Evolutionary conservation across 2,329 filamentous ascomycete genomes (phyloP).

Genomic region (Colletotrichum sp.): DNA sequence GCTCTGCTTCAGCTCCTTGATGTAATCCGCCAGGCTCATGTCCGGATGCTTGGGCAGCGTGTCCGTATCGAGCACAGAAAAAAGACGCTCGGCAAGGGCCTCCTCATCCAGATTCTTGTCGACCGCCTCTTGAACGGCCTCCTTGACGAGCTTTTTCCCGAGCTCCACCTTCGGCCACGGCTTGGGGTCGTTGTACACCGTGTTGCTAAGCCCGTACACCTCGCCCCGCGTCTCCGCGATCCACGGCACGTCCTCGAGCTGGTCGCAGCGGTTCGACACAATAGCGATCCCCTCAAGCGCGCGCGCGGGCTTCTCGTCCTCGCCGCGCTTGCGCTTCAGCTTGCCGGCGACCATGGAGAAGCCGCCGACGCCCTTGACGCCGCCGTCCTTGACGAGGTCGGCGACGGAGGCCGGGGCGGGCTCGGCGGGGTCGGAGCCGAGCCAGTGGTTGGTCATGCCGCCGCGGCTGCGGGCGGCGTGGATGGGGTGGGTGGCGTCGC

Average conservation of each 20-base stretch:
- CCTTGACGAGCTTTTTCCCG: slow-evolving; percentile 52
- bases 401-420: slow-evolving; percentile 55
- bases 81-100: slow-evolving; percentile 56
- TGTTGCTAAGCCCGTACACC: slow-evolving; percentile 68
- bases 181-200: slow-evolving; percentile 56
- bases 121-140: slow-evolving; percentile 46
- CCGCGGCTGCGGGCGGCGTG: slow-evolving; percentile 64
- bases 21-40: slow-evolving; percentile 57
- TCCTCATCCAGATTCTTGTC: slow-evolving; percentile 45
- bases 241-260: slow-evolving; percentile 60
- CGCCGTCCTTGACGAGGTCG: slow-evolving; percentile 54
- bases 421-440: slow-evolving; percentile 54
- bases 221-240: slow-evolving; percentile 57
- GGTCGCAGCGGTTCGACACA: slow-evolving; percentile 64
- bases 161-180: slow-evolving; percentile 67
- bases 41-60: slow-evolving; percentile 51
- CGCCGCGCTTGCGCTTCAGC: slow-evolving; percentile 42
- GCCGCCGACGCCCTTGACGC: slow-evolving; percentile 67
- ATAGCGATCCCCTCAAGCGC: slow-evolving; percentile 59
- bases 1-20: slow-evolving; percentile 60
- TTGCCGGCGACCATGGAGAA: slow-evolving; percentile 72
- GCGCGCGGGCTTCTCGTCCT: not conserved
- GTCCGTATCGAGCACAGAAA: slow-evolving; percentile 60
- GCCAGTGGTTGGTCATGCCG: slow-evolving; percentile 68
- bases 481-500: slow-evolving; percentile 57